Percentiles rank a stretch among this genome's conserved stretches.
Conservation (phyloP, 208 protist genomes). For the Leptomonas seymouri region DNA sequence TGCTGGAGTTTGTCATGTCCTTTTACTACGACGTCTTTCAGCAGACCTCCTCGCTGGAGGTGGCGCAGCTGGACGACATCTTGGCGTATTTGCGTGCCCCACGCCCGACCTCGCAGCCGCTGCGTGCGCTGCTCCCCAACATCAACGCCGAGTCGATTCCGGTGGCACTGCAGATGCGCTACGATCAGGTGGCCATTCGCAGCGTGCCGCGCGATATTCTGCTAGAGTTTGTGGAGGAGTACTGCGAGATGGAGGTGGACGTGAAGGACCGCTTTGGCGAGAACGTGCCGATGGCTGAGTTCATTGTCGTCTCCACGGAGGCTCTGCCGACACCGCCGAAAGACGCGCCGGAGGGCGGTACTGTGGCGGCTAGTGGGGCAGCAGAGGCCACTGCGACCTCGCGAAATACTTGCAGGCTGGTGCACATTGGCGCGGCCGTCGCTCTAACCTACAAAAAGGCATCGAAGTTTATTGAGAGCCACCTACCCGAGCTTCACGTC, state of each 20-base stretch:
- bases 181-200: slow-evolving; percentile 46
- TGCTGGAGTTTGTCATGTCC: slow-evolving; percentile 76
- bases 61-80: slow-evolving; percentile 35
- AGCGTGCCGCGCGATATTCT: slow-evolving; percentile 53
- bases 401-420: slow-evolving; percentile 51
- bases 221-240: slow-evolving; percentile 62
- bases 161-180: slow-evolving; percentile 60
- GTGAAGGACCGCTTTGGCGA: slow-evolving; percentile 66
- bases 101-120: slow-evolving; percentile 24
- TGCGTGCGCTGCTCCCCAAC: slow-evolving; percentile 51
- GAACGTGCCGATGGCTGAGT: slow-evolving; percentile 63
- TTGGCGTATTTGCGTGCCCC: slow-evolving; percentile 60
- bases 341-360: slow-evolving; percentile 12
- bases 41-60: slow-evolving; percentile 35
- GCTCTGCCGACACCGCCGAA: slow-evolving; percentile 33
- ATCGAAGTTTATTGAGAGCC: slow-evolving; percentile 50
- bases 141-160: slow-evolving; percentile 57
- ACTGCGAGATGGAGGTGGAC: slow-evolving; percentile 69
- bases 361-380: slow-evolving; percentile 1
- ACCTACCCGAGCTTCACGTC: slow-evolving; percentile 42
- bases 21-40: slow-evolving; percentile 69
- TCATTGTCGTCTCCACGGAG: slow-evolving; percentile 63
- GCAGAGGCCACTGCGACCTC: slow-evolving; percentile 11
- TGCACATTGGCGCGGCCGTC: slow-evolving; percentile 66
- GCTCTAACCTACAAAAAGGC: slow-evolving; percentile 71